Evolutionary conservation across 331 rosid genomes (phyloP).

Genomic region (Saraca asoca): DNA sequence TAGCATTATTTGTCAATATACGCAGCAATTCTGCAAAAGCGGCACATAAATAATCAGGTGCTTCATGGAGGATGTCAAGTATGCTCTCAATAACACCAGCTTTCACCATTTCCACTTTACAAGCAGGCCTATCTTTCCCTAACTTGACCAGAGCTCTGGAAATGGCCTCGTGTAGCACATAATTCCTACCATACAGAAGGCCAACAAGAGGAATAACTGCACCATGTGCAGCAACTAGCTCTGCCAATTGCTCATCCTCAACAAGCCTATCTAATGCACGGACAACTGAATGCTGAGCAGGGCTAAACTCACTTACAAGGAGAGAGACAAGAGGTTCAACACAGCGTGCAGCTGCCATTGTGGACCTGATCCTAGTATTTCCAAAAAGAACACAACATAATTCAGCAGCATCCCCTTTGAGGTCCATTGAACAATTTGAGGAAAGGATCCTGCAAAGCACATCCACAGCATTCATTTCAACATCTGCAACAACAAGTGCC

Average conservation of each 20-base stretch:
- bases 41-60: slow-evolving; percentile 90
- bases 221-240: slow-evolving; percentile 88
- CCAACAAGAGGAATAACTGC: slow-evolving; percentile 96
- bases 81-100: slow-evolving; percentile 88
- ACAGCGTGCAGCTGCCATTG: slow-evolving; percentile 88
- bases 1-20: slow-evolving; percentile 93
- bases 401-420: slow-evolving; percentile 91
- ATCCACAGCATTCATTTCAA: slow-evolving; percentile 98
- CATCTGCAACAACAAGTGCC: slow-evolving; percentile 96
- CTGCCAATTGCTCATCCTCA: slow-evolving; percentile 97
- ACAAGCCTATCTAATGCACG: slow-evolving; percentile 93
- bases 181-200: slow-evolving; percentile 82
- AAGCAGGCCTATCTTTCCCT: slow-evolving; percentile 96
- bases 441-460: slow-evolving; percentile 97
- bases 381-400: slow-evolving; percentile 93
- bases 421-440: slow-evolving; percentile 80
- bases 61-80: slow-evolving; percentile 79
- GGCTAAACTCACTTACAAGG: slow-evolving; percentile 76
- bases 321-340: slow-evolving; percentile 97
- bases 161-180: slow-evolving; percentile 91
- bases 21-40: slow-evolving; percentile 90
- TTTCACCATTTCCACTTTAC: slow-evolving; percentile 98
- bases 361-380: slow-evolving; percentile 94
- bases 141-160: slow-evolving; percentile 91
- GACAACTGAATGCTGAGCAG: slow-evolving; percentile 91